Evolutionary conservation across 2,329 filamentous ascomycete species (phyloP).

Genomic region (Venturia nashicola): DNA sequence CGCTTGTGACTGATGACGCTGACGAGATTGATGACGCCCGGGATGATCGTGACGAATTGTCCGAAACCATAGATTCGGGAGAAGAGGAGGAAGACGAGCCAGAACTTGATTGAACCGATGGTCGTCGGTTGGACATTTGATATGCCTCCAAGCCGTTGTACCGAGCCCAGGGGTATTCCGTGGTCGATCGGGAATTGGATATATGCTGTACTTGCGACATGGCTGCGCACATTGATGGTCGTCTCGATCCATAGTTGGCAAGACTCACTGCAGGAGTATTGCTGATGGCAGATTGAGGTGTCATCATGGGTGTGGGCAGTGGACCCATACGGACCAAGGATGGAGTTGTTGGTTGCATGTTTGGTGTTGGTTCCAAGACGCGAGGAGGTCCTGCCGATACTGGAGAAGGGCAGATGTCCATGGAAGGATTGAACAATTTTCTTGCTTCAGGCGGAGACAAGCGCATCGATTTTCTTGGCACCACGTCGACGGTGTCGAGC

Average conservation of each 20-base stretch:
- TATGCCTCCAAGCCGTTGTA: slow-evolving; percentile 31
- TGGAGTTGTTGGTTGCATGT: slow-evolving; percentile 40
- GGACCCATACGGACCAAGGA: slow-evolving; percentile 41
- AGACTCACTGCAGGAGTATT: slow-evolving; percentile 51
- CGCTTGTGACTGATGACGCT: slow-evolving; percentile 32
- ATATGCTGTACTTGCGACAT: slow-evolving; percentile 45
- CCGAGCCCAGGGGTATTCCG: slow-evolving; percentile 3
- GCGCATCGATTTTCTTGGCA: slow-evolving; percentile 18
- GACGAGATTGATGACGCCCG: slow-evolving; percentile 43
- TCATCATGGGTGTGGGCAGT: slow-evolving; percentile 50
- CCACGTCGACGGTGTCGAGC: slow-evolving; percentile 35
- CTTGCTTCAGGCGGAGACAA: neutral
- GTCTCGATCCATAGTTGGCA: slow-evolving; percentile 33
- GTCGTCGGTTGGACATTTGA: slow-evolving; percentile 30
- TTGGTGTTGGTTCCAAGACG: slow-evolving; percentile 38
- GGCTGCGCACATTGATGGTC: slow-evolving; percentile 45
- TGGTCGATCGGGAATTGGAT: slow-evolving; percentile 38
- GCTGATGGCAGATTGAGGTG: slow-evolving; percentile 40
- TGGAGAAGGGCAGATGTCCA: neutral
- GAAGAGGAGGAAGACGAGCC: slow-evolving; percentile 41
- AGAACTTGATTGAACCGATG: slow-evolving; percentile 38
- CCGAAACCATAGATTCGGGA: slow-evolving; percentile 54
- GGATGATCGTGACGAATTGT: slow-evolving; percentile 43
- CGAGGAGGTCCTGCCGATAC: slow-evolving; percentile 29
- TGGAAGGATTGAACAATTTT: neutral